Base-by-base conservation (phyloP, 2,329 filamentous ascomycete species). In the Aspergillus pseudoterreus region DNA sequence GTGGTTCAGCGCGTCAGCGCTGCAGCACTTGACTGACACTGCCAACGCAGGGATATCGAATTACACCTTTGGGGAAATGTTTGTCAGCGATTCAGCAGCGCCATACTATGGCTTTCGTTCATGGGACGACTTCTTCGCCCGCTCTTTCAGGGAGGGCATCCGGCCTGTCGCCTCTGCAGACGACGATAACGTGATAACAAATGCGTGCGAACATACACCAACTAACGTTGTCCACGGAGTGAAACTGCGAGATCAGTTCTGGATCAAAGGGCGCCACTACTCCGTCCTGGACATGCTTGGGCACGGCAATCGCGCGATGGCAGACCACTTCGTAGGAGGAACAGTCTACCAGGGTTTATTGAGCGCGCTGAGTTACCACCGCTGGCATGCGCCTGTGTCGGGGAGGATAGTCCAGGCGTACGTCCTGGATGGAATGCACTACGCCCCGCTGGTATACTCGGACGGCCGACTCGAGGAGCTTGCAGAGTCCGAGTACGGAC, bases 41-140 rank as follows among this genome's bases (percentile, higher is more conserved):
- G 43, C 24, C 30, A 50, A 50, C 19, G n/a, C 43, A 6, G 30
- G 19, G 4, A 22, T 24, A n/a, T 36, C 43, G 6, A 10, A 11
- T 6, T 41, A 45, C 22, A 38, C 2, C 3, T 50, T 50, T 21
- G 48, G 17, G 11, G 32, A 50, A 19, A 12, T 45, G n/a, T 45
- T 38, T 15, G 43, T 33, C 12, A 19, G 48, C n/a, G 12, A 19
- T 27, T n/a, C 14, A 5, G 17, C 21, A 6, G 42, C 19, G 8
- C 3, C 22, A n/a, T 36, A 45, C 22, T 45, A 36, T 15, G 48
- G 43, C 14, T 50, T 45, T 22, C 36, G 10, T 8, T 45, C 42
- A 4, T 45, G 48, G 48, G 43, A 45, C 15, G 22, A 39, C n/a
- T 50, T 42, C 35, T 50, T 50, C 33, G 45, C 42, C 11, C 43